phyloP scores from a whole-genome alignment of 768 basidiomycete species.

The Nidula microcarpa region DNA sequence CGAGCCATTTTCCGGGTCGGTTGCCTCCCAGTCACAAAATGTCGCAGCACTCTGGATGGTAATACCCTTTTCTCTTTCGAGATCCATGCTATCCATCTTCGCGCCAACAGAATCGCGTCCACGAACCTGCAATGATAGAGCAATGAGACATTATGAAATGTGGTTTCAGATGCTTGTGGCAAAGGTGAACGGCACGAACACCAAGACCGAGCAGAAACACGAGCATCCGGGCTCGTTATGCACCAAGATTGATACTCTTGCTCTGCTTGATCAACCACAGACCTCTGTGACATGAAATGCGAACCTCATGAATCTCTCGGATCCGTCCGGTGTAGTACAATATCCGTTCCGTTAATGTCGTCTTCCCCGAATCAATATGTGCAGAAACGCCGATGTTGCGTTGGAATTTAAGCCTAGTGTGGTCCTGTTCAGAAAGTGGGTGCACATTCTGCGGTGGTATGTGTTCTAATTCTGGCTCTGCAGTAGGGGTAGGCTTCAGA shows the following conservation, averaged over 20 bases:
- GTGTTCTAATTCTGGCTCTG: conserved; percentile 11
- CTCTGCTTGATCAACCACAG: conserved; percentile 10
- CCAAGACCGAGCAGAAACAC: neutral
- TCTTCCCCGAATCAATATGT: conserved; percentile 97
- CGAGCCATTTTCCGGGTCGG: conserved; percentile 50
- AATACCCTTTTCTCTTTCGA: conserved; percentile 98
- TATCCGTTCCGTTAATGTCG: conserved; percentile 94
- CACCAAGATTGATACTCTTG: neutral
- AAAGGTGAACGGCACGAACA: conserved; percentile 11
- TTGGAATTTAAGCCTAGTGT: conserved; percentile 64
- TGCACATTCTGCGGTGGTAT: conserved; percentile 27
- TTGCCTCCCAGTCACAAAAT: conserved; percentile 93
- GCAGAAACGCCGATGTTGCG: conserved; percentile 96
- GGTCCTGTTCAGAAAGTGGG: conserved; percentile 62
- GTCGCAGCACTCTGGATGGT: conserved; percentile 99
- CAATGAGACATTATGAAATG: conserved; percentile 3
- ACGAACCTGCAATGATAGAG: conserved; percentile 57
- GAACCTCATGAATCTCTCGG: conserved; percentile 92
- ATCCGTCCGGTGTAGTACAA: conserved; percentile 96
- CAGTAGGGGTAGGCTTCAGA: conserved; percentile 30
- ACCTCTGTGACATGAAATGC: conserved; percentile 20
- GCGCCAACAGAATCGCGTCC: conserved; percentile 95
- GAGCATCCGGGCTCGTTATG: neutral
- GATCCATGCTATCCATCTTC: conserved; percentile 99
- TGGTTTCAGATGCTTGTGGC: conserved; percentile 13